Evolutionary conservation across 306 rosid genomes (phyloP), one percentile per base, ranked within the genome.

Genomic region (Trifolium pratense): DNA sequence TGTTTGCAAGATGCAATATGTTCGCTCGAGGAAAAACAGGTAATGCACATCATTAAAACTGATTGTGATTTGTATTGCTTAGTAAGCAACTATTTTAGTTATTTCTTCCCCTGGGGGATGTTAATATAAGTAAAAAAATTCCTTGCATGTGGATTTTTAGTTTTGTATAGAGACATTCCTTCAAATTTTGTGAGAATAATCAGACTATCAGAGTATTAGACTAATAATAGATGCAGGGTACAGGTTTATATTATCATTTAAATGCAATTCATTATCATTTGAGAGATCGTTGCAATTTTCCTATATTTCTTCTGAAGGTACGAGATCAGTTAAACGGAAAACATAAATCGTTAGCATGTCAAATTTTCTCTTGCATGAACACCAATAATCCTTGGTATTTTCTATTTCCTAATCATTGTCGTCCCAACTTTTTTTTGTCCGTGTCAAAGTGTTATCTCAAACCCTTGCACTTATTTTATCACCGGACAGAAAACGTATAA

Each of bases 1-100:
- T 94, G 97, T 83, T 82, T 94, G 78, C 90, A 91, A 81, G 98
- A 94, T 75, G 97, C 82, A 56, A 89, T 89, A 59, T 87, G 83
- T 79, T 85, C 88, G 70, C 86, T 94, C 40, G 75, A 84, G 82
- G 91, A 89, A 81, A 89, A 85, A 51, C 91, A 89, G 98, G 98
- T 89, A 85, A 16, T 15, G 72, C 14, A 16, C 71, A 14, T 45
- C 3, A 21, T 52, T 26, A 55, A 66, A 72, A 70, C 73, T 68
- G 9, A 59, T 16, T 70, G 34, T 52, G 74, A 45, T 70, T 71
- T 42, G 36, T 20, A 4, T 20, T 20, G 18, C 64, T 59, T 67
- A 18, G 56, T 25, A 11, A 66, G 43, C 55, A 42, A 48, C 42
- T 64, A 51, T 18, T 42, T 71, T 68, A 32, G 25, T 39, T 14